These are phyloP conservation scores for Fragaria iinumae DNA, from an alignment of 306 rosid species.

Conservation along the genomic window DNA sequence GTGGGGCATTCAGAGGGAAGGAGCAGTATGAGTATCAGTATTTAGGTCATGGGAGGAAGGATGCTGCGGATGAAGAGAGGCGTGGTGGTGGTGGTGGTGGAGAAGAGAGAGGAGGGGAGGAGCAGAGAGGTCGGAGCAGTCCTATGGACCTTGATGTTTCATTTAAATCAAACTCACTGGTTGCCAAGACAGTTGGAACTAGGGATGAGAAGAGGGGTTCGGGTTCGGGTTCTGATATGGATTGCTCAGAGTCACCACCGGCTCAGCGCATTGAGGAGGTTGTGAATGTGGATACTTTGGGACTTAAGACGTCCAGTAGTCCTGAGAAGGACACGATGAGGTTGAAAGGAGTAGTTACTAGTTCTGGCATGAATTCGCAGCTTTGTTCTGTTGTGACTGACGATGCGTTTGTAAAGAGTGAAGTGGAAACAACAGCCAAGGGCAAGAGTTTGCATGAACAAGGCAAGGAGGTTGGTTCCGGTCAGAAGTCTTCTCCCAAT, in stretches of 20 bases:
- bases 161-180: constrained; percentile 74
- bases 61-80: constrained; percentile 4
- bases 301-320: constrained; percentile 15
- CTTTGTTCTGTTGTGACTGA: constrained; percentile 22
- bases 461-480: constrained; percentile 20
- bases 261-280: constrained; percentile 1
- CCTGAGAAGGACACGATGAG: constrained; percentile 27
- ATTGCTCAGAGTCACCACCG: constrained; percentile 14
- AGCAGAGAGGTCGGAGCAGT: constrained; percentile 51
- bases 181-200: constrained; percentile 62
- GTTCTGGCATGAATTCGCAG: constrained; percentile 25
- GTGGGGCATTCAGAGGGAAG: constrained; percentile 46
- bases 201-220: constrained; percentile 17
- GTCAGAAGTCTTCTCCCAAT: constrained; percentile 32
- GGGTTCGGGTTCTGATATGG: constrained; percentile 11
- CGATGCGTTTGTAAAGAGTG: constrained; percentile 31
- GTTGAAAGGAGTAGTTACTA: constrained; percentile 17
- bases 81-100: background rate
- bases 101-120: background rate
- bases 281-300: constrained; percentile 26
- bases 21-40: constrained; percentile 45
- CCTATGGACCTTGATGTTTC: constrained; percentile 85
- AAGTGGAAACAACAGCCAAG: constrained; percentile 22
- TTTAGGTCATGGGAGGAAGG: constrained; percentile 41
- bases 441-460: constrained; percentile 22